Percentiles rank a stretch among this genome's conserved stretches.
These are phyloP conservation scores for Macrolepiota dolichaula DNA, from an alignment of 768 basidiomycete species.

Conservation along the genomic window DNA sequence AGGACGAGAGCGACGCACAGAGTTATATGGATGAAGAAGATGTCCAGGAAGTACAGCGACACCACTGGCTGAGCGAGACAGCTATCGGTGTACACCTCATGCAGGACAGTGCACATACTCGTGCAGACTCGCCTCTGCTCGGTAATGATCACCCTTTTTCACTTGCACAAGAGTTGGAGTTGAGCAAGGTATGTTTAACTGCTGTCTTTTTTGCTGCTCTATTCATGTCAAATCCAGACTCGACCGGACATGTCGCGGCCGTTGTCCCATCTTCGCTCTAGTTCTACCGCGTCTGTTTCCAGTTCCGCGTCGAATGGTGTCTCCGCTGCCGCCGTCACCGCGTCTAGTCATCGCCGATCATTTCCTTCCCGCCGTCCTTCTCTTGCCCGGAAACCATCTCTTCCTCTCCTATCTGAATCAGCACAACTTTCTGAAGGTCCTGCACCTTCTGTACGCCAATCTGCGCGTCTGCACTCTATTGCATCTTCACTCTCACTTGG, in stretches of 20 bases:
- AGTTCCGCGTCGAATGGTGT: neutral
- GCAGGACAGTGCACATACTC: constrained; percentile 2
- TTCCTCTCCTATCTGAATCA: constrained; percentile 15
- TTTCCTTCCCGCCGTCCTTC: constrained; percentile 13
- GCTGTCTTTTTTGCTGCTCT: neutral
- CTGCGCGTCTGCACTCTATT: constrained; percentile 6
- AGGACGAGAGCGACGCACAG: neutral
- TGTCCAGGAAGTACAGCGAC: neutral
- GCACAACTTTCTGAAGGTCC: constrained; percentile 2
- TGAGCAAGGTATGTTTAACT: neutral
- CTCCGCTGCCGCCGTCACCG: neutral
- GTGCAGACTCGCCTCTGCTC: constrained; percentile 8
- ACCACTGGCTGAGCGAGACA: constrained; percentile 7
- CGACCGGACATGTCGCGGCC: neutral
- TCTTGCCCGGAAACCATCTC: constrained; percentile 13
- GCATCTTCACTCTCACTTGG: constrained; percentile 6
- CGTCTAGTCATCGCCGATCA: neutral
- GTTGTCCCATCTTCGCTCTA: constrained; percentile 2
- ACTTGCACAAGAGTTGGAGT: neutral
- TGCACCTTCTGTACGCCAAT: constrained; percentile 2
- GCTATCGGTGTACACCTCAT: neutral
- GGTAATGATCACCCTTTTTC: neutral
- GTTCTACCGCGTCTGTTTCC: neutral
- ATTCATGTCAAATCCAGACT: constrained; percentile 1
- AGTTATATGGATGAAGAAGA: constrained; percentile 5